A percentile compares a stretch with the other conserved stretches of the same genome.
phyloP scores from a whole-genome alignment of 257 asterid species.

The Craterostigma plantagineum region DNA sequence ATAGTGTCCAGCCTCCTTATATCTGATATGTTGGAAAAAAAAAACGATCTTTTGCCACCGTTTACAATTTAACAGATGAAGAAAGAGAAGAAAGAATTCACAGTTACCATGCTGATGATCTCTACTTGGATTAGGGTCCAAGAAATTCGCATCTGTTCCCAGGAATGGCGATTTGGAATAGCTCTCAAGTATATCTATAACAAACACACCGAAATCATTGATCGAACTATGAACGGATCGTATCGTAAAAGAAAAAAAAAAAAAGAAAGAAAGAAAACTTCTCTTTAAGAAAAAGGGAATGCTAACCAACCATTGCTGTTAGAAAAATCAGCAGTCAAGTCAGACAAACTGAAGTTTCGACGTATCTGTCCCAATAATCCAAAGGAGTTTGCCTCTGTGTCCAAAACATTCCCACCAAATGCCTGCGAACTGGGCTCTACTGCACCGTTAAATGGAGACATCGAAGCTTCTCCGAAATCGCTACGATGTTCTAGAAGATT shows the following conservation, averaged over 20 bases:
- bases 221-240: no score
- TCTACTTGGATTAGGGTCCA: constrained; percentile 29
- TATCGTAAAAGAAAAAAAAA: no score
- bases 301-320: constrained; percentile 40
- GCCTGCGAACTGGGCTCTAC: constrained; percentile 38
- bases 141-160: constrained; percentile 36
- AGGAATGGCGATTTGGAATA: constrained; percentile 64
- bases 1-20: constrained; percentile 30
- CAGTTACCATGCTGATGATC: constrained; percentile 34
- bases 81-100: not conserved
- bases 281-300: not conserved
- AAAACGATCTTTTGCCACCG: not conserved
- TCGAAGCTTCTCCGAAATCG: constrained; percentile 35
- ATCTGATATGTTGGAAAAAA: constrained; percentile 19
- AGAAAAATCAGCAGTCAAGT: constrained; percentile 66
- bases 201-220: no score
- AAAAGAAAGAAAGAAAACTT: not conserved
- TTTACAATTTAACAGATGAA: not conserved
- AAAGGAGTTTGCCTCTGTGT: constrained; percentile 30
- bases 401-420: constrained; percentile 31
- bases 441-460: constrained; percentile 45
- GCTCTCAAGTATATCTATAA: constrained; percentile 59
- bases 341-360: constrained; percentile 78
- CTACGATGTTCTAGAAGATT: constrained; percentile 40
- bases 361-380: constrained; percentile 82